phyloP scores from a whole-genome alignment of 140 eudicot species.

The Cichorium intybus region DNA sequence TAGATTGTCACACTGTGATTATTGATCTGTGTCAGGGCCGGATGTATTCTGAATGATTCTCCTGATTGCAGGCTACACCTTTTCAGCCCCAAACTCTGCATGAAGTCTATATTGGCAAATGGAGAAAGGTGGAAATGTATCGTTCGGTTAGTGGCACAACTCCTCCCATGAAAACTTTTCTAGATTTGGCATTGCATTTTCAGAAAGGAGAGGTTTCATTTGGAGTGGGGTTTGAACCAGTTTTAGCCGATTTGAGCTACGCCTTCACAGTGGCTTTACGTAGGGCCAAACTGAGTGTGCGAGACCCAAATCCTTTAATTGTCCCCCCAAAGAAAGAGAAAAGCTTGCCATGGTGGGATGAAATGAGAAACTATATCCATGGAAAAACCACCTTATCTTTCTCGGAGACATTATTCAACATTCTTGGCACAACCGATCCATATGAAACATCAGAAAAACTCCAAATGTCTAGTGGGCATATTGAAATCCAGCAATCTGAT shows the following conservation, averaged over 20 bases:
- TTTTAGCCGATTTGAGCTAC: constrained; percentile 80
- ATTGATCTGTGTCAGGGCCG: constrained; percentile 12
- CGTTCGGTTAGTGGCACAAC: constrained; percentile 95
- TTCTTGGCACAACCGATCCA: constrained; percentile 86
- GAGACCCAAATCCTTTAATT: constrained; percentile 61
- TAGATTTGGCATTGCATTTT: constrained; percentile 73
- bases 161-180: constrained; percentile 82
- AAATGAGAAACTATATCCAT: constrained; percentile 88
- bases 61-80: constrained; percentile 78
- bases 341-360: constrained; percentile 99
- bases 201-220: constrained; percentile 74
- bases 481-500: constrained; percentile 94
- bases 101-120: constrained; percentile 75
- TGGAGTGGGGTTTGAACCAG: constrained; percentile 90
- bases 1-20: not conserved
- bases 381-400: constrained; percentile 60
- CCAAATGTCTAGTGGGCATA: constrained; percentile 47
- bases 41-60: constrained; percentile 2
- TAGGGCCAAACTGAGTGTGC: constrained; percentile 78
- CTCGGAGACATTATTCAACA: constrained; percentile 48
- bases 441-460: constrained; percentile 77
- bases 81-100: constrained; percentile 86
- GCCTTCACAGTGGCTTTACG: constrained; percentile 94
- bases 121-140: constrained; percentile 81
- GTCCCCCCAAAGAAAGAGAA: constrained; percentile 82